These are phyloP conservation scores for Elsinoe batatas DNA, from an alignment of 2,329 filamentous ascomycete genomes.

Conservation along the genomic window DNA sequence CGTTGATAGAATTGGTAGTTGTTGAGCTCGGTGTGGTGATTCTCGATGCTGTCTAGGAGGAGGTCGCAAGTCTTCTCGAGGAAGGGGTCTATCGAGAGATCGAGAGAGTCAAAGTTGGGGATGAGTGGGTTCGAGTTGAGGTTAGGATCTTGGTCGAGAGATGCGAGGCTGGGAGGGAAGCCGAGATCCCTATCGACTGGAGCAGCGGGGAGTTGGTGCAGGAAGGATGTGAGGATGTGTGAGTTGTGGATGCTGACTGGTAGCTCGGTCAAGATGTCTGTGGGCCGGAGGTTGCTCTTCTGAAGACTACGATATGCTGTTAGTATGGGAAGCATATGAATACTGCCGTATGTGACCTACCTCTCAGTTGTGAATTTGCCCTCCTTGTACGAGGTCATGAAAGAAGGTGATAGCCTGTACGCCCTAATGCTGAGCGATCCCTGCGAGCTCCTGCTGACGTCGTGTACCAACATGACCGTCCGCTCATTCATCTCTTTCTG, in stretches of 20 bases:
- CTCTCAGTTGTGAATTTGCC: constrained; percentile 93
- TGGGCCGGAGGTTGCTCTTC: constrained; percentile 87
- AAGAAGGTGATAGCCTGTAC: constrained; percentile 76
- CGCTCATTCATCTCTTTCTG: constrained; percentile 83
- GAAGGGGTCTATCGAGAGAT: constrained; percentile 92
- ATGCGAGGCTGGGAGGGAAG: constrained; percentile 68
- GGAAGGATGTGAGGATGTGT: constrained; percentile 86
- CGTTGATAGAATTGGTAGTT: constrained; percentile 98
- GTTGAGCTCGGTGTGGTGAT: constrained; percentile 96
- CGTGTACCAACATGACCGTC: constrained; percentile 83
- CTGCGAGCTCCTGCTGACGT: constrained; percentile 89
- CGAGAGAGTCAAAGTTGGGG: constrained; percentile 81
- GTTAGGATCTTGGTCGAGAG: constrained; percentile 57
- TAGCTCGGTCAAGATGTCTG: constrained; percentile 85
- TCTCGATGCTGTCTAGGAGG: constrained; percentile 91
- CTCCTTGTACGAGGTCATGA: constrained; percentile 91
- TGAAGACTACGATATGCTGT: constrained; percentile 56
- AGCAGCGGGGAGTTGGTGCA: constrained; percentile 76
- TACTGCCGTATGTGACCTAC: constrained; percentile 42
- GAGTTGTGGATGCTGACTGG: constrained; percentile 92
- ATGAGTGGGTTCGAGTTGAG: constrained; percentile 57
- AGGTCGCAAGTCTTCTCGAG: constrained; percentile 97
- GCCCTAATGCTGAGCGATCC: constrained; percentile 82
- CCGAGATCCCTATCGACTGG: constrained; percentile 55
- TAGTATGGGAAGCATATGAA: constrained; percentile 12